These are phyloP conservation scores for Hyaloraphidium curvatum DNA, from an alignment of 192 early-diverging fungal genomes.

Conservation along the genomic window DNA sequence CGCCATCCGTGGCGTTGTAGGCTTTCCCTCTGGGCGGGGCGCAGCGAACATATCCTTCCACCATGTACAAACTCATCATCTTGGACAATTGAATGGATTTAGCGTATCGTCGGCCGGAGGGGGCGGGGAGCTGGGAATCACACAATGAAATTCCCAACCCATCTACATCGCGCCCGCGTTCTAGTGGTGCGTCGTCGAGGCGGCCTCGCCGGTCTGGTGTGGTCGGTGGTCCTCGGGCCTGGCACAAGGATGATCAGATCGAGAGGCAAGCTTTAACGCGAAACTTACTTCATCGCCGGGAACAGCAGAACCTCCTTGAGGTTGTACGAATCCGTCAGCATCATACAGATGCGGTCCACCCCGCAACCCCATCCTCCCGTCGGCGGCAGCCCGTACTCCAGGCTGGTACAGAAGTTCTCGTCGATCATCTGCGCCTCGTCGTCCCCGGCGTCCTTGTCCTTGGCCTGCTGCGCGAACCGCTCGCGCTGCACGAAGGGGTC, in stretches of 20 bases:
- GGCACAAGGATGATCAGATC: background rate
- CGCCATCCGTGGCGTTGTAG: too few species aligned
- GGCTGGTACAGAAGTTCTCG: slow-evolving; percentile 86
- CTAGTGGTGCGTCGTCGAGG: too few species aligned
- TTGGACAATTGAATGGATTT: too few species aligned
- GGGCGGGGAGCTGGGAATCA: too few species aligned
- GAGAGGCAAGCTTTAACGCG: background rate
- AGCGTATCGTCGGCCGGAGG: too few species aligned
- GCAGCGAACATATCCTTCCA: too few species aligned
- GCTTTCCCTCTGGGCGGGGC: too few species aligned
- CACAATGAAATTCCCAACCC: too few species aligned
- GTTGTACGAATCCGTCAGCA: slow-evolving; percentile 94
- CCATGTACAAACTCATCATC: too few species aligned
- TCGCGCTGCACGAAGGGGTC: slow-evolving; percentile 98
- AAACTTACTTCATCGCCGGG: slow-evolving; percentile 9
- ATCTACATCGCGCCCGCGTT: too few species aligned
- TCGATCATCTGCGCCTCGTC: slow-evolving; percentile 98
- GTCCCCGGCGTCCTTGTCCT: slow-evolving; percentile 92
- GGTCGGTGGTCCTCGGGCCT: too few species aligned
- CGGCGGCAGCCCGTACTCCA: slow-evolving; percentile 95
- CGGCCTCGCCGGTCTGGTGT: too few species aligned
- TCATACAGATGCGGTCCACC: slow-evolving; percentile 64
- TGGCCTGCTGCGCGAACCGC: slow-evolving; percentile 92
- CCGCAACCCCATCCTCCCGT: slow-evolving; percentile 45
- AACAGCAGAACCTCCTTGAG: slow-evolving; percentile 80